Evolutionary conservation across 352 stramenopile species (phyloP).

Genomic region (Phytophthora syringae): DNA sequence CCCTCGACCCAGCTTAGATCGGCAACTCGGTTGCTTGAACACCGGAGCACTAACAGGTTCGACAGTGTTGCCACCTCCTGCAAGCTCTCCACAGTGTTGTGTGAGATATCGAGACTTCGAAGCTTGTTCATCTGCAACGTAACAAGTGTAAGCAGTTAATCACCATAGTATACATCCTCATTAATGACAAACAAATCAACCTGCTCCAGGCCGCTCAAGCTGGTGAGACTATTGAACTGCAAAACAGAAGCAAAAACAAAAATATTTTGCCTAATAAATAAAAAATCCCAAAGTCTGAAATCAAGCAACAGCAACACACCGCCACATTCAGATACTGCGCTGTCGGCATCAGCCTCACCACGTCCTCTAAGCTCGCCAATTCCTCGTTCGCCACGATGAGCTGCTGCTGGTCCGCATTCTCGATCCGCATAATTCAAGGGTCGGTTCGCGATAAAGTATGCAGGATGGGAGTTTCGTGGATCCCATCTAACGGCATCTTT

Average conservation of each 20-base stretch:
- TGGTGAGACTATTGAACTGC: conserved; percentile 70
- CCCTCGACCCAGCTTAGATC: conserved; percentile 51
- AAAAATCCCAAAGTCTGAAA: not conserved
- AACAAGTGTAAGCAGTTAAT: not conserved
- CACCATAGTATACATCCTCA: not conserved
- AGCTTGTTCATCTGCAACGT: conserved; percentile 45
- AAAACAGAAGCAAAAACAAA: no score
- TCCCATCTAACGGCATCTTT: conserved; percentile 4
- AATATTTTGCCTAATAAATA: not conserved
- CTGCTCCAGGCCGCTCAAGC: conserved; percentile 49
- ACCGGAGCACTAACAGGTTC: conserved; percentile 59
- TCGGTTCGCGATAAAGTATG: conserved; percentile 2
- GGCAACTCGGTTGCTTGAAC: conserved; percentile 58
- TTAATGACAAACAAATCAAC: conserved; percentile 26
- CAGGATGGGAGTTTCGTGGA: not conserved
- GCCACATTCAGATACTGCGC: conserved; percentile 68
- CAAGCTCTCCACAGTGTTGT: conserved; percentile 63
- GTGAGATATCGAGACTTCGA: conserved; percentile 63
- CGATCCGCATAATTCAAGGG: conserved; percentile 48
- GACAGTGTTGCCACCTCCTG: conserved; percentile 46
- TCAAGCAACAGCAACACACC: conserved; percentile 35
- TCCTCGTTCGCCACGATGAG: conserved; percentile 66
- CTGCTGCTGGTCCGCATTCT: conserved; percentile 45
- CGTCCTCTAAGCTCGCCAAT: conserved; percentile 37
- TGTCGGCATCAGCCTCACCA: conserved; percentile 23